A percentile compares a stretch with the other conserved stretches of the same genome.
Evolutionary conservation across 1,139 yeast genomes (phyloP).

Genomic region (Petasospora rhodanensis): DNA sequence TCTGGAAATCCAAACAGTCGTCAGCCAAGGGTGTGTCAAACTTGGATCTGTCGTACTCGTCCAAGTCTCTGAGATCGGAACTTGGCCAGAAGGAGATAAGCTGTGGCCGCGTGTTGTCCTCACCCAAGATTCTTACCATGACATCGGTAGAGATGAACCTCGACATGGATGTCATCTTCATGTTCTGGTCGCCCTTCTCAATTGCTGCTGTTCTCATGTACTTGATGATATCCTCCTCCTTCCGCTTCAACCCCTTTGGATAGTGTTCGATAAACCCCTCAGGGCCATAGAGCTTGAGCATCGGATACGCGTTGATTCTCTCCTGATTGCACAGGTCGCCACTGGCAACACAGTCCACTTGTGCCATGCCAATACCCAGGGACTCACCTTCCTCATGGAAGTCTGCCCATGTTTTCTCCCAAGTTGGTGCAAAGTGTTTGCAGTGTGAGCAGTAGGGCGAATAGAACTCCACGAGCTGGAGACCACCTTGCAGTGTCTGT

Average conservation of each 20-base stretch:
- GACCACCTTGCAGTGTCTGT: slow-evolving; percentile 37
- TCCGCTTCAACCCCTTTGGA: slow-evolving; percentile 42
- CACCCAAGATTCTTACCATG: slow-evolving; percentile 40
- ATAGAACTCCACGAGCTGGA: slow-evolving; percentile 57
- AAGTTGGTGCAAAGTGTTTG: slow-evolving; percentile 55
- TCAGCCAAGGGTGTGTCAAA: slow-evolving; percentile 40
- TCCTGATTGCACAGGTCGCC: slow-evolving; percentile 71
- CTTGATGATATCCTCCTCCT: slow-evolving; percentile 43
- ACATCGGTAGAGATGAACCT: slow-evolving; percentile 33
- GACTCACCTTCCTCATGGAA: slow-evolving; percentile 40
- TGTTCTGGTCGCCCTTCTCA: slow-evolving; percentile 37
- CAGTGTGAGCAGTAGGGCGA: slow-evolving; percentile 76
- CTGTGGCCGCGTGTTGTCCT: slow-evolving; percentile 43
- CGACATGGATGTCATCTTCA: slow-evolving; percentile 25
- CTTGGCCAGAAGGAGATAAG: slow-evolving; percentile 66
- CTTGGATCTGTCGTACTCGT: slow-evolving; percentile 34
- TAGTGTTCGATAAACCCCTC: slow-evolving; percentile 37
- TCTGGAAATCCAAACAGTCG: slow-evolving; percentile 47
- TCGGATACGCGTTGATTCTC: slow-evolving; percentile 52
- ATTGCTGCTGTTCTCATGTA: slow-evolving; percentile 51
- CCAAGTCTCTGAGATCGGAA: slow-evolving; percentile 34
- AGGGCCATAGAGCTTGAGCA: slow-evolving; percentile 58
- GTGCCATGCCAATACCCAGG: slow-evolving; percentile 51
- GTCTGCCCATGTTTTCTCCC: slow-evolving; percentile 52
- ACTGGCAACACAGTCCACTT: slow-evolving; percentile 67